phyloP scores from a whole-genome alignment of 257 asterid species.

The Solanum chilense region DNA sequence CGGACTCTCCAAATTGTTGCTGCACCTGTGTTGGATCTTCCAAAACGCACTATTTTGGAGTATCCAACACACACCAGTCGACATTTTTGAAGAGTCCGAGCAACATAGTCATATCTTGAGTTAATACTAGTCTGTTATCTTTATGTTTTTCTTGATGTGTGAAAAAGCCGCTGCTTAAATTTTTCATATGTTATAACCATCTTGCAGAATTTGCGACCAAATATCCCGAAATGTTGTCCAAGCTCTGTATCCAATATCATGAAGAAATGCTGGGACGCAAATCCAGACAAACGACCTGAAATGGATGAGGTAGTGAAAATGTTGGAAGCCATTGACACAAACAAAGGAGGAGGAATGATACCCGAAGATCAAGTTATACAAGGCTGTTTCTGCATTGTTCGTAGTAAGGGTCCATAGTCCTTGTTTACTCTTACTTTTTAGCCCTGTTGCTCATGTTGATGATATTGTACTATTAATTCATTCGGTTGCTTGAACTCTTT shows the following conservation, averaged over 20 bases:
- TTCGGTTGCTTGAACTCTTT: conserved; percentile 3
- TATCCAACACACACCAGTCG: background rate
- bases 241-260: conserved; percentile 46
- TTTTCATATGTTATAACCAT: background rate
- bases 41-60: background rate
- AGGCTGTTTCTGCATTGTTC: conserved; percentile 72
- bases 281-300: conserved; percentile 71
- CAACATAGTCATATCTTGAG: background rate
- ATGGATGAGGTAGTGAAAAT: conserved; percentile 81
- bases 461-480: background rate
- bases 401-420: conserved; percentile 62
- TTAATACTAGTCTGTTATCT: background rate
- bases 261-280: conserved; percentile 80
- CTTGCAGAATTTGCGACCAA: conserved; percentile 61
- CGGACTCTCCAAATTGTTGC: background rate
- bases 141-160: background rate
- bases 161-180: background rate
- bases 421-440: background rate
- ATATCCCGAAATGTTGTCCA: conserved; percentile 80
- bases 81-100: background rate
- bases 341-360: conserved; percentile 93
- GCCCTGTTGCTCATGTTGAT: background rate
- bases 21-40: background rate
- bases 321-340: conserved; percentile 76
- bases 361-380: conserved; percentile 56